These are phyloP conservation scores for Gynostemma pentaphyllum DNA, from an alignment of 306 rosid species.

Conservation along the genomic window DNA sequence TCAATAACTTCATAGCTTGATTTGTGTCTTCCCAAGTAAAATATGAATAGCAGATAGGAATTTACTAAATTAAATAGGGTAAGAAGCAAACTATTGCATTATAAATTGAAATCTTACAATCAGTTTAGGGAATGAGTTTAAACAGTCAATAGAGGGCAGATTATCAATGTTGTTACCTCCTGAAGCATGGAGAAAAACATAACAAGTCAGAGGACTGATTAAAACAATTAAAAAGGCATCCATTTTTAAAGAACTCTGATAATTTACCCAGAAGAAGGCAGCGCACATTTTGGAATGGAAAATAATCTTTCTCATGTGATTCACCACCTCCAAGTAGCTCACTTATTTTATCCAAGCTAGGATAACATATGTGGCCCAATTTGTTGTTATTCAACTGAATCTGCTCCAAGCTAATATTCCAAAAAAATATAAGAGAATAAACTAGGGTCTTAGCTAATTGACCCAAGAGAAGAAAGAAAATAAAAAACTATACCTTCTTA, in stretches of 20 bases:
- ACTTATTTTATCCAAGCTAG: conserved; percentile 23
- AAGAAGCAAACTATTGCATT: neutral
- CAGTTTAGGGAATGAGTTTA: conserved; percentile 66
- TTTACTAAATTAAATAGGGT: neutral
- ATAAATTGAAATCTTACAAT: conserved; percentile 40
- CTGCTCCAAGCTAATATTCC: conserved; percentile 82
- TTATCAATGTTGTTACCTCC: conserved; percentile 71
- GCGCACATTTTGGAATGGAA: conserved; percentile 57
- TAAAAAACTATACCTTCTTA: conserved; percentile 46
- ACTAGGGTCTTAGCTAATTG: neutral
- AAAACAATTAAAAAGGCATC: neutral
- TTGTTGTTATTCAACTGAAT: conserved; percentile 78
- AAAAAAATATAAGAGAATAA: conserved; percentile 15
- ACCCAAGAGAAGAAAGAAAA: neutral
- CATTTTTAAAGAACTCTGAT: conserved; percentile 8
- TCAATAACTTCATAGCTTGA: neutral
- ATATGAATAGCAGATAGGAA: neutral
- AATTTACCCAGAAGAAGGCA: conserved; percentile 77
- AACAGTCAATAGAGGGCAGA: conserved; percentile 55
- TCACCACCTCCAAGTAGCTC: conserved; percentile 24
- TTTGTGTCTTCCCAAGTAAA: neutral
- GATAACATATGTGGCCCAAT: conserved; percentile 51
- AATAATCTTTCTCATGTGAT: conserved; percentile 18
- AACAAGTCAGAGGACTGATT: conserved; percentile 16
- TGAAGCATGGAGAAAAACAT: conserved; percentile 21